Evolutionary conservation across 352 stramenopile genomes (phyloP).

Genomic region (Phytophthora crassamura): DNA sequence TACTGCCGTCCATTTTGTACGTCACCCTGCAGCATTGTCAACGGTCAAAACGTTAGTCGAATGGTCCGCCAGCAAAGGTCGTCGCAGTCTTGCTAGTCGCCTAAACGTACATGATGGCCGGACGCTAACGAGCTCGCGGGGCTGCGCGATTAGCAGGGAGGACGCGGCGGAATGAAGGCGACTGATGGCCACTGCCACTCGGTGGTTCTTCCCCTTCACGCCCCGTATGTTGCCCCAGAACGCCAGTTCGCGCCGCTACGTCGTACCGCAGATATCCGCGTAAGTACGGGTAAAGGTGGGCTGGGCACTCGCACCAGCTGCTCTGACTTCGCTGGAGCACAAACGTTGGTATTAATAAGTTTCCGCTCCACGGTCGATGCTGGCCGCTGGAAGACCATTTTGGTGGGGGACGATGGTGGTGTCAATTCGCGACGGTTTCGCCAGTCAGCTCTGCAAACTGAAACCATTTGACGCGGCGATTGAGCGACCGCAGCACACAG

Average conservation of each 20-base stretch:
- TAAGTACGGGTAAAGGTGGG: constrained; percentile 26
- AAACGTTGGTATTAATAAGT: neutral
- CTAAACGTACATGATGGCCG: constrained; percentile 35
- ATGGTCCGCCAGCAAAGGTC: neutral
- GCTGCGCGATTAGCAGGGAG: constrained; percentile 1
- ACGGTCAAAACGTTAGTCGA: neutral
- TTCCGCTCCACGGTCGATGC: neutral
- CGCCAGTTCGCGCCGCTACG: constrained; percentile 34
- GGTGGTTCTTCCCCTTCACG: constrained; percentile 3
- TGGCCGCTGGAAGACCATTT: constrained; percentile 3
- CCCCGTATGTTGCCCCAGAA: constrained; percentile 24
- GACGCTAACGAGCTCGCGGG: constrained; percentile 11
- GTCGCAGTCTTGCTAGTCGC: constrained; percentile 1
- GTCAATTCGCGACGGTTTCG: constrained; percentile 15
- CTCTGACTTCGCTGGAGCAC: neutral
- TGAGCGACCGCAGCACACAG: no score
- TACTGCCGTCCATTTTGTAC: constrained; percentile 81
- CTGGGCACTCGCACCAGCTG: constrained; percentile 4
- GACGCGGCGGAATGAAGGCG: constrained; percentile 4
- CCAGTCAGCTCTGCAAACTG: constrained; percentile 10
- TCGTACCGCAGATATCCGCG: constrained; percentile 16
- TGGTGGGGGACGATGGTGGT: neutral
- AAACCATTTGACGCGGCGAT: no score
- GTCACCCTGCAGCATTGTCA: constrained; percentile 36
- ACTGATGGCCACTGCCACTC: constrained; percentile 8